Percentiles rank a stretch among this genome's conserved stretches.
Conservation (phyloP, 805 yeast species). For the Candida morakotiae region DNA sequence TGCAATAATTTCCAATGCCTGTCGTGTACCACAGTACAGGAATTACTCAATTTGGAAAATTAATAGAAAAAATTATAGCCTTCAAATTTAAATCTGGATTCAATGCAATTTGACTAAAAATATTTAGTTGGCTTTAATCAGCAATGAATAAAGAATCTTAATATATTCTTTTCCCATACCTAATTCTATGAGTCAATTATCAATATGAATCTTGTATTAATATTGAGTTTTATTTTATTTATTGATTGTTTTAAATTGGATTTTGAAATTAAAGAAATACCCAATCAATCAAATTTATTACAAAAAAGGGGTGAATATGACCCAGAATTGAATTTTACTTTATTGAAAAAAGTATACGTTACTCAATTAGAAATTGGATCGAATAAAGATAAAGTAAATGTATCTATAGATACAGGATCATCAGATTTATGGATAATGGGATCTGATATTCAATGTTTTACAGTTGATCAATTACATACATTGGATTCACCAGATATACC, state of each 20-base stretch:
- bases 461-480: constrained; percentile 1
- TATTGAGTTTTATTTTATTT: too few relatives aligned
- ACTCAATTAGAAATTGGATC: constrained; percentile 14
- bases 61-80: too few relatives aligned
- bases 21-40: too few relatives aligned
- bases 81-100: too few relatives aligned
- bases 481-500: neutral
- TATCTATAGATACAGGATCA: constrained; percentile 17
- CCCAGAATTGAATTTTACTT: neutral
- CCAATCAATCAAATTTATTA: neutral
- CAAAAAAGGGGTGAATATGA: neutral
- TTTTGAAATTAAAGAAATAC: neutral
- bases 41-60: too few relatives aligned
- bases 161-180: too few relatives aligned
- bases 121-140: too few relatives aligned
- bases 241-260: neutral
- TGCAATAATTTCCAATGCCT: too few relatives aligned
- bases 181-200: too few relatives aligned
- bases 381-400: constrained; percentile 14
- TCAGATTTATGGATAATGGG: constrained; percentile 19
- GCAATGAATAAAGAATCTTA: too few relatives aligned
- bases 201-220: too few relatives aligned
- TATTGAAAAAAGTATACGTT: neutral
- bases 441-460: constrained; percentile 9
- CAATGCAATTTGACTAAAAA: too few relatives aligned